A percentile compares a stretch with the other conserved stretches of the same genome.
Conservation (phyloP, 169 alveolate genomes). For the Eimeria falciformis region DNA sequence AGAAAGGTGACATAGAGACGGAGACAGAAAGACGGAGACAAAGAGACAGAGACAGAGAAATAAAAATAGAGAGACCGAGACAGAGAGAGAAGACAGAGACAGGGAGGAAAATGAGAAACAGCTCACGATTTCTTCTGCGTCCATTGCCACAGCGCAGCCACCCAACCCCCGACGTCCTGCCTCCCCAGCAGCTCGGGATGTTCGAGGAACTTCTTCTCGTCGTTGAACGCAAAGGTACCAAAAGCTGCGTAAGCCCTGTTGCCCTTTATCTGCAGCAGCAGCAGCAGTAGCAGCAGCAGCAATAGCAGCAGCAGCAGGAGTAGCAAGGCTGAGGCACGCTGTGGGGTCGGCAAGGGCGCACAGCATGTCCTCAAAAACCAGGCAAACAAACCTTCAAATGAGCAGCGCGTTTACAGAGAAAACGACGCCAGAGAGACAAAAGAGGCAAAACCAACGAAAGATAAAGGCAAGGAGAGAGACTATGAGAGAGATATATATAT, state of each 20-base stretch:
- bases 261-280: slow-evolving; percentile 31
- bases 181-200: slow-evolving; percentile 5
- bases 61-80: not conserved
- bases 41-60: not conserved
- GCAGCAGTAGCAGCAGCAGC: not conserved
- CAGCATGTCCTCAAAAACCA: no score
- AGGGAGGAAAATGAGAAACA: not conserved
- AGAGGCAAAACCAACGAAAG: no score
- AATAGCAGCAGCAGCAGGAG: slow-evolving; percentile 15
- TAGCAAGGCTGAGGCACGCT: not conserved
- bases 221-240: not conserved
- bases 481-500: not conserved
- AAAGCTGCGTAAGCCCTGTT: not conserved
- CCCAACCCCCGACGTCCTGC: slow-evolving; percentile 2
- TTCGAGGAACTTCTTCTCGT: not conserved
- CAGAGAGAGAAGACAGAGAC: not conserved
- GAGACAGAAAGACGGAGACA: not conserved
- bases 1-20: not conserved
- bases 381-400: no score
- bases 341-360: not conserved
- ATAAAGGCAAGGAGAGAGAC: no score
- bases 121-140: not conserved
- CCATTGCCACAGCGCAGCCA: not conserved
- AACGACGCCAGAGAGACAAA: no score
- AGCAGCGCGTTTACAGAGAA: no score